Base-by-base conservation (phyloP, 805 yeast genomes). In the Debaryomyces maramus region DNA sequence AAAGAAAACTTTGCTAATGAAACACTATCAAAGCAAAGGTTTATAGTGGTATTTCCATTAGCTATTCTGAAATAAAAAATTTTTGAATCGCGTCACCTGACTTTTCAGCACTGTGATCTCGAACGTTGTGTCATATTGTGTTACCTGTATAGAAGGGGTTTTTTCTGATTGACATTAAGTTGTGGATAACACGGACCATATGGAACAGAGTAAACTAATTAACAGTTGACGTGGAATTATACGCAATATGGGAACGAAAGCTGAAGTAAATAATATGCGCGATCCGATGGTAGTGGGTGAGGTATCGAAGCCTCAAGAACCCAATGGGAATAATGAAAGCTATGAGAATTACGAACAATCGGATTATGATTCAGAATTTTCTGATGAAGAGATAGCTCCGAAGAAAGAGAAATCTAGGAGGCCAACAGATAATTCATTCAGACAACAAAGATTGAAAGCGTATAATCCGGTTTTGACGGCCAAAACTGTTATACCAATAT, bases 351-450 rank as follows among this genome's bases (percentile, higher is more conserved):
- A 37, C 17, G 24, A 18, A 6, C 37, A 36, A 11, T 44, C 51
- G 3, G 52, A 55, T 10, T 62, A 65, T 21, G 76, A 71, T 26
- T 53, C 70, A 3, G 78, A 72, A 44, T 64, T 75, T 2, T 52
- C 68, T 4, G 66, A 75, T 10, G 80, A 75, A 10, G 52, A 47
- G 27, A 53, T 46, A n/a, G 53, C 77, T 65, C 38, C 75, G 58
- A 63, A 59, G 26, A 70, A 70, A 44, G 70, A 65, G 33, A 79
- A 76, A 56, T 70, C 73, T 28, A 77, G 81, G 58, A 77, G 81
- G 56, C 93, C 93, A 10, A 80, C 78, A 34, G 83, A 74, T 43
- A 73, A 67, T 54, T 77, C 76, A 8, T 78, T 78, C 50, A 72
- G 79, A 34, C 83, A 78, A 53, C 83, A 78, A 50, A 58, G 76